phyloP scores from a whole-genome alignment of 805 yeast species.

The Kuraishia borneana region DNA sequence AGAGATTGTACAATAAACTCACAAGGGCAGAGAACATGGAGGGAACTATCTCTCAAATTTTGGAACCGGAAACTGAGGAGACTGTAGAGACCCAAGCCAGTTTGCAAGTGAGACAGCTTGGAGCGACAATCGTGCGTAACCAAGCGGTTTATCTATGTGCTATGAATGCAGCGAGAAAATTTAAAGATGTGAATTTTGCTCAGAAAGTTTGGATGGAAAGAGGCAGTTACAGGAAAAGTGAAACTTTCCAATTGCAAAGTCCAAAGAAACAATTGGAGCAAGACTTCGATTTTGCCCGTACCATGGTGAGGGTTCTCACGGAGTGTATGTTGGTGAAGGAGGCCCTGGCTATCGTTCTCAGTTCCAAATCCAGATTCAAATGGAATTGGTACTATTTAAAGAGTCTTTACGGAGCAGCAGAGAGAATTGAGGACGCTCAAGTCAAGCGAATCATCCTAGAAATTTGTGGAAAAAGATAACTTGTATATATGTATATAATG shows the following conservation, averaged over 20 bases:
- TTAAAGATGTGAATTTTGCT: conserved; percentile 46
- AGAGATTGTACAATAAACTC: neutral
- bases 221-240: conserved; percentile 55
- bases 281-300: conserved; percentile 63
- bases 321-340: conserved; percentile 48
- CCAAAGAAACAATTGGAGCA: conserved; percentile 25
- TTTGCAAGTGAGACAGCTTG: neutral
- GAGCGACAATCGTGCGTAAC: conserved; percentile 17
- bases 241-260: conserved; percentile 30
- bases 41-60: conserved; percentile 6
- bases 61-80: conserved; percentile 6
- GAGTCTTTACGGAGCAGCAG: conserved; percentile 26
- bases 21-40: conserved; percentile 9
- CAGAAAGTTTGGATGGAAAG: conserved; percentile 68
- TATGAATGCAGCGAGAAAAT: conserved; percentile 52
- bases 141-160: conserved; percentile 48
- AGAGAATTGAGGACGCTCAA: conserved; percentile 29
- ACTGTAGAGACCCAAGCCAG: conserved; percentile 7
- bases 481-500: neutral
- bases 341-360: conserved; percentile 55
- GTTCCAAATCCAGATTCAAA: conserved; percentile 55
- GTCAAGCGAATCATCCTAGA: conserved; percentile 9
- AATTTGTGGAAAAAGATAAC: neutral
- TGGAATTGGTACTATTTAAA: conserved; percentile 50
- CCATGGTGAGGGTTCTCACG: conserved; percentile 53